Evolutionary conservation across 2,329 filamentous ascomycete genomes (phyloP), one percentile per base, ranked within the genome.

Genomic region (Xylaria digitata): DNA sequence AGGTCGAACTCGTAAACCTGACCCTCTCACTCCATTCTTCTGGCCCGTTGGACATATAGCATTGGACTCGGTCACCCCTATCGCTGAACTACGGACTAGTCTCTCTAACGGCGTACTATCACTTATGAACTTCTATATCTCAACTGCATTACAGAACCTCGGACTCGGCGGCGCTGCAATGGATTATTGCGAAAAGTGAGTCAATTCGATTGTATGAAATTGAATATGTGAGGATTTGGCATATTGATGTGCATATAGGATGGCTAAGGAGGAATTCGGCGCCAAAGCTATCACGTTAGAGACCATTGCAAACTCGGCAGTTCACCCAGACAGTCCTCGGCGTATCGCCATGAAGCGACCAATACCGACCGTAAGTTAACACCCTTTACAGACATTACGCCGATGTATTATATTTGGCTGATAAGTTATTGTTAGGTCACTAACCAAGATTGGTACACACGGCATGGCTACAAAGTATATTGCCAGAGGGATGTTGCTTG

Each of bases 21-120:
- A 67, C 1, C 67, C 72, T 0, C 48, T 65, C 0, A 11, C 42
- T 4, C 26, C 62, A 0, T 26, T 32, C 3, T 78, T 79, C 48
- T 49, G 73, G 6, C 77, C 77, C 0, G 66, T 79, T 23, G 77
- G 77, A 3, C 77, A 79, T 52, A 75, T 78, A 42, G 72, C 75
- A 2, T 71, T 79, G 3, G 74, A 75, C 63, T 61, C 52, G 3
- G 66, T 71, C 32, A 66, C 72, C 7, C 40, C 66, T 1, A 56
- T 70, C 3, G 53, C 68, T 1, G 68, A 66, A 23, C 58, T 75
- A 3, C 9, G 40, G 17, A 73, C 72, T 0, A 67, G 68, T 17
- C 61, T 69, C 9, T 40, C 67, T 3, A 55, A 67, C 6, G 74
- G 73, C 8, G 23, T 74, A 32, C 65, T 75, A 53, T 72, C 72